Conservation (phyloP, 2,329 filamentous ascomycete genomes). For the Didymella exigua region DNA sequence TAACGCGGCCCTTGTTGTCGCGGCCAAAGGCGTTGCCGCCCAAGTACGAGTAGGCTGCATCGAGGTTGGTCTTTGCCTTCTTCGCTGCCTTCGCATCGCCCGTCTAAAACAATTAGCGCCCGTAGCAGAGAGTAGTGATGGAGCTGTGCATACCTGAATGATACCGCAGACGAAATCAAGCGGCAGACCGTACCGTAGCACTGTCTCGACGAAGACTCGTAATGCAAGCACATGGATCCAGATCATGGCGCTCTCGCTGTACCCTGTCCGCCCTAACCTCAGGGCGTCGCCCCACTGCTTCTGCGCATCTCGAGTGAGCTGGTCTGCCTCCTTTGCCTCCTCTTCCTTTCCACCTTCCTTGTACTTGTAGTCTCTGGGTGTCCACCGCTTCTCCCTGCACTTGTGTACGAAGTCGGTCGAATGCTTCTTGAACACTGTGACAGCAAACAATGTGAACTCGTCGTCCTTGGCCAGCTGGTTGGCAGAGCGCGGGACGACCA, state of each 20-base stretch:
- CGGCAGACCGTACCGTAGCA: constrained; percentile 92
- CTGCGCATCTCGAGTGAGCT: constrained; percentile 80
- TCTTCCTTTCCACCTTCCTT: constrained; percentile 88
- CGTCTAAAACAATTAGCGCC: constrained; percentile 62
- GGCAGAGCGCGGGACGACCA: constrained; percentile 92
- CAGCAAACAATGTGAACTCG: constrained; percentile 86
- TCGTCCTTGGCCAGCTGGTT: constrained; percentile 80
- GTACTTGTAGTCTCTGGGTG: constrained; percentile 91
- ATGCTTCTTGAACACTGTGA: constrained; percentile 93
- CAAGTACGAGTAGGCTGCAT: constrained; percentile 85
- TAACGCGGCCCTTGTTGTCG: constrained; percentile 90
- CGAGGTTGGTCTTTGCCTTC: constrained; percentile 71
- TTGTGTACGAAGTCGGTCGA: constrained; percentile 87
- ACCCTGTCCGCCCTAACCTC: constrained; percentile 85
- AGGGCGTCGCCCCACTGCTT: constrained; percentile 93
- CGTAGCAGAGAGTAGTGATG: neutral
- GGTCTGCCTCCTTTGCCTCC: constrained; percentile 84
- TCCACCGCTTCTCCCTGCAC: constrained; percentile 91
- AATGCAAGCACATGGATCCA: constrained; percentile 92
- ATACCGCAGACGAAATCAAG: constrained; percentile 86
- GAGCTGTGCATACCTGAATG: constrained; percentile 67
- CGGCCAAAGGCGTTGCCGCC: constrained; percentile 92
- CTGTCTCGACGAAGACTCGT: constrained; percentile 95
- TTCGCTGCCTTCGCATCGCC: constrained; percentile 75
- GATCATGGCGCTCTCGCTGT: constrained; percentile 94